Percentiles rank a stretch among this genome's conserved stretches.
phyloP scores from a whole-genome alignment of 2,329 filamentous ascomycete species.

The Annulohypoxylon truncatum region DNA sequence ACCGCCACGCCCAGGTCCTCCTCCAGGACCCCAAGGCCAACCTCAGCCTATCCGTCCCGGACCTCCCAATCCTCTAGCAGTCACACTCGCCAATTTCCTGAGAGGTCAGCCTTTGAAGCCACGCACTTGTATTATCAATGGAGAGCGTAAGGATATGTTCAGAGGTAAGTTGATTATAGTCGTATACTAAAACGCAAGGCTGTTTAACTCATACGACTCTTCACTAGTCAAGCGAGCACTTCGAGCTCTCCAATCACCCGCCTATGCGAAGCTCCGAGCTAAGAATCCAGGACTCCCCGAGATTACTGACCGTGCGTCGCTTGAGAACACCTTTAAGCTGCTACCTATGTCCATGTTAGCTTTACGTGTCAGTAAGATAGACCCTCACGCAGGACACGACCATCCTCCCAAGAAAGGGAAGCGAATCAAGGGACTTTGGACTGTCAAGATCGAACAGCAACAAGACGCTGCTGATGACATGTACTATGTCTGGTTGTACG shows the following conservation, averaged over 20 bases:
- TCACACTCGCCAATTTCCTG: constrained; percentile 91
- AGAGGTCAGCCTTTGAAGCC: constrained; percentile 86
- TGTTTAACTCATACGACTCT: constrained; percentile 28
- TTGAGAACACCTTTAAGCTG: constrained; percentile 94
- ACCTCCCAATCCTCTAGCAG: constrained; percentile 86
- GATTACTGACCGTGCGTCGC: constrained; percentile 86
- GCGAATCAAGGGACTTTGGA: constrained; percentile 96
- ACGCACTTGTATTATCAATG: constrained; percentile 91
- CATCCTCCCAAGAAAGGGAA: constrained; percentile 80
- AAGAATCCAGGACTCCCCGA: constrained; percentile 91
- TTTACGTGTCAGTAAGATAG: constrained; percentile 85
- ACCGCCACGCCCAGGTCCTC: constrained; percentile 48
- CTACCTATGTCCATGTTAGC: constrained; percentile 94
- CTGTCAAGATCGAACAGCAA: constrained; percentile 93
- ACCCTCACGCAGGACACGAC: constrained; percentile 80
- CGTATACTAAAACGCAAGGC: not conserved
- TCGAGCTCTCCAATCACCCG: constrained; percentile 86
- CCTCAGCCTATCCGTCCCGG: constrained; percentile 78
- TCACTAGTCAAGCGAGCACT: constrained; percentile 90
- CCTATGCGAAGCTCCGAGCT: constrained; percentile 87
- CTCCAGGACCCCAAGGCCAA: constrained; percentile 59
- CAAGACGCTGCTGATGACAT: constrained; percentile 88
- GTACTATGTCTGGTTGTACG: constrained; percentile 98
- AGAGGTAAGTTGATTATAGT: constrained; percentile 69
- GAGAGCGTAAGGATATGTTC: constrained; percentile 98